phyloP scores from a whole-genome alignment of 768 basidiomycete species.

The Agaricus subrufescens region DNA sequence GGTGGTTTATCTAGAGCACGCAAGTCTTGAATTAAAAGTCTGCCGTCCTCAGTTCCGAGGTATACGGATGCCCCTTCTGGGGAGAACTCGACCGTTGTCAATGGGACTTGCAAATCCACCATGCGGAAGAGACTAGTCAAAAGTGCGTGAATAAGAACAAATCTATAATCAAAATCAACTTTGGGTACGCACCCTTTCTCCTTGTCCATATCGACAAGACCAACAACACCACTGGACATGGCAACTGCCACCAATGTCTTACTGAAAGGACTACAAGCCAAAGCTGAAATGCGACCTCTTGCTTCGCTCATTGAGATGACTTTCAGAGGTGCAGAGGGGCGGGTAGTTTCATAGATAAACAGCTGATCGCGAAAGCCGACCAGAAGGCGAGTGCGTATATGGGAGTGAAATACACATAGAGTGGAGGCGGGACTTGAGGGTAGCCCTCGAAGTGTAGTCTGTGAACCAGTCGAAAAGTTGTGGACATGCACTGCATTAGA shows the following conservation, averaged over 20 bases:
- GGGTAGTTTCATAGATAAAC: conserved; percentile 57
- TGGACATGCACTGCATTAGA: conserved; percentile 51
- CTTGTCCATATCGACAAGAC: conserved; percentile 68
- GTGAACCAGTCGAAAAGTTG: conserved; percentile 50
- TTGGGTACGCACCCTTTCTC: conserved; percentile 53
- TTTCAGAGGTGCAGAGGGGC: conserved; percentile 53
- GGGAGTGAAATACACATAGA: conserved; percentile 58
- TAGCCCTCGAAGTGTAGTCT: conserved; percentile 52
- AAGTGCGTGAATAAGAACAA: neutral
- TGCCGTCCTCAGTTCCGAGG: conserved; percentile 60
- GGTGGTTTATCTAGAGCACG: conserved; percentile 65
- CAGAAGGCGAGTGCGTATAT: conserved; percentile 56
- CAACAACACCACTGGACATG: conserved; percentile 48
- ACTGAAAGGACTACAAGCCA: conserved; percentile 72
- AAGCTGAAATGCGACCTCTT: conserved; percentile 45
- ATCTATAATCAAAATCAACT: neutral
- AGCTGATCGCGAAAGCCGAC: conserved; percentile 49
- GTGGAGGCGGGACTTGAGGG: conserved; percentile 32
- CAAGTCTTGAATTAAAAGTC: conserved; percentile 58
- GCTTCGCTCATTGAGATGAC: conserved; percentile 42
- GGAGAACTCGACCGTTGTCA: conserved; percentile 66
- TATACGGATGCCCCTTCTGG: conserved; percentile 65
- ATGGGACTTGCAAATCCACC: conserved; percentile 43
- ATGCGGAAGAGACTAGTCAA: conserved; percentile 51
- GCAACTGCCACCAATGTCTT: conserved; percentile 63